phyloP scores from a whole-genome alignment of 108 stramenopile species.

The Nitzschia palea region DNA sequence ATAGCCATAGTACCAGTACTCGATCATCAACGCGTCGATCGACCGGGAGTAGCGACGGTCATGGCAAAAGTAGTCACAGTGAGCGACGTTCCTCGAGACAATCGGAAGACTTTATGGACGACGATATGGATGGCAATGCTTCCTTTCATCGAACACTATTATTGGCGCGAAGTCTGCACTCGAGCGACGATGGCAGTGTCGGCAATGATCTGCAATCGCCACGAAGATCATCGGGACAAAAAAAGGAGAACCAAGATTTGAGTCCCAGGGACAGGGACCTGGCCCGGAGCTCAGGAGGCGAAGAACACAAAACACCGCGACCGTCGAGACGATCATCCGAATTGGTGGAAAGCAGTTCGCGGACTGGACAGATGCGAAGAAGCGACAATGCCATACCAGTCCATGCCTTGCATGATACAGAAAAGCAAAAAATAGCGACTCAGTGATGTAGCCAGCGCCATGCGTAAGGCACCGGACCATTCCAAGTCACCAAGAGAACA shows the following conservation, averaged over 20 bases:
- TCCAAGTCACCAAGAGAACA: background rate
- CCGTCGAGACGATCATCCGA: too few species aligned
- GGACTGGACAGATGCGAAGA: too few species aligned
- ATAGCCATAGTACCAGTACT: background rate
- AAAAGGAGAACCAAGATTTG: too few species aligned
- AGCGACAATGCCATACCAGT: too few species aligned
- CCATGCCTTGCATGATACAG: too few species aligned
- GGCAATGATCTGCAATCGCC: background rate
- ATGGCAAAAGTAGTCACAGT: too few species aligned
- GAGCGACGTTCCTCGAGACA: background rate
- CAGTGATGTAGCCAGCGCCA: background rate
- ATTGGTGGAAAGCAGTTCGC: too few species aligned
- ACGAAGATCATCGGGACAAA: background rate
- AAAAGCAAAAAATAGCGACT: too few species aligned
- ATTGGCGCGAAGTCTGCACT: conserved; percentile 9
- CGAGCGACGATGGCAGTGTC: background rate
- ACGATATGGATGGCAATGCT: background rate
- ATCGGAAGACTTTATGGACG: background rate
- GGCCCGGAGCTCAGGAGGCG: too few species aligned
- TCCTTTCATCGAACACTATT: background rate
- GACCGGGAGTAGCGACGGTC: background rate
- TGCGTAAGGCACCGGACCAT: background rate
- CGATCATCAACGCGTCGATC: background rate
- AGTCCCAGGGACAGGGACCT: too few species aligned
- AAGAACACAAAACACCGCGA: too few species aligned